Evolutionary conservation across 2,329 filamentous ascomycete species (phyloP), one percentile per base, ranked within the genome.

Genomic region (Botrytis elliptica): DNA sequence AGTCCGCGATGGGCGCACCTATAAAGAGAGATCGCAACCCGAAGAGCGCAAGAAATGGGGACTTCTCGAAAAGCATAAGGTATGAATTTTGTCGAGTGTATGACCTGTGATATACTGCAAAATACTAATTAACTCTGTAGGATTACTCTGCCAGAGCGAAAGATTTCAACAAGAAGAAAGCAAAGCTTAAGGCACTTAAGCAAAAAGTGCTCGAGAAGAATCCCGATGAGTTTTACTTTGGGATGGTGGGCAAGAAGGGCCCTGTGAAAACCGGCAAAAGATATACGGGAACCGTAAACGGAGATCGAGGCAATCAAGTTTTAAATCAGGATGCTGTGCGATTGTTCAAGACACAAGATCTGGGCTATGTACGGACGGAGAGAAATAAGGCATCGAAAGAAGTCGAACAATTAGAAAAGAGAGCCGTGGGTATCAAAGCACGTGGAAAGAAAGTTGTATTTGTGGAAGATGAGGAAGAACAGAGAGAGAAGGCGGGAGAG

Each of bases 61-160:
- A 77, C 88, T 98, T 36, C 90, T 98, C 75, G 96, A 98, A 83
- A 98, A 99, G 85, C 93, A 96, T 87, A 98, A 98, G 85, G 91
- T 91, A 80, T 60, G 81, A 76, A 40, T 16, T 40, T 36, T n/a
- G 18, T 62, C 9, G 33, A 55, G 29, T 59, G 62, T 25, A 52
- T 36, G 66, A 63, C 42, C 12, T 64, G 38, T 29, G 14, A 57
- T n/a, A 57, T 10, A 42, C 36, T 63, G 60, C 57, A 25, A 65
- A 20, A 22, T 63, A 55, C 33, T 75, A 72, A 70, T 72, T 59
- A 69, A n/a, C 60, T 40, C n/a, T 46, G 29, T 75, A 88, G 86
- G 90, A 92, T 81, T 91, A 92, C 82, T 86, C 87, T 65, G 87
- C 90, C 70, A 89, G 90, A 75, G 89, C 90, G 40, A 85, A 86